phyloP scores from a whole-genome alignment of 2,329 filamentous ascomycete species.

The Cercospora janseana region DNA sequence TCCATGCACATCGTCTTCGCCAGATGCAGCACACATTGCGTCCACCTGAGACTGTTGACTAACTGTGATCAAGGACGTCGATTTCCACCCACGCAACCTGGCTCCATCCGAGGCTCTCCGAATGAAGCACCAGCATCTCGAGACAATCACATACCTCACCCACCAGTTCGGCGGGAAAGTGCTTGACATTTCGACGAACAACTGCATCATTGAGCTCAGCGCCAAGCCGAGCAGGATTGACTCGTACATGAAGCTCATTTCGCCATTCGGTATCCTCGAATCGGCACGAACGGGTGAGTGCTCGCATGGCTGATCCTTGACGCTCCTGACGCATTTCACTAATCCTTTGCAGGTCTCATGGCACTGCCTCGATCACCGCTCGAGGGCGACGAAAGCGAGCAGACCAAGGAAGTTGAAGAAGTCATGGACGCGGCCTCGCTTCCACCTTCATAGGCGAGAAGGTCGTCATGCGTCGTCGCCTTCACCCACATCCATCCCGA shows the following conservation, averaged over 20 bases:
- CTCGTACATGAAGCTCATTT: constrained; percentile 93
- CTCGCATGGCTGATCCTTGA: background rate
- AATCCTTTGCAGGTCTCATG: constrained; percentile 68
- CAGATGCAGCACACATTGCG: background rate
- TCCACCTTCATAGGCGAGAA: constrained; percentile 57
- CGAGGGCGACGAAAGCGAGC: constrained; percentile 67
- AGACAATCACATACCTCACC: constrained; percentile 91
- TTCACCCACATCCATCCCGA: background rate
- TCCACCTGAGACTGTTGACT: background rate
- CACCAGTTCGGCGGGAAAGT: constrained; percentile 99
- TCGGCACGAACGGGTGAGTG: constrained; percentile 76
- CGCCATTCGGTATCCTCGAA: constrained; percentile 93
- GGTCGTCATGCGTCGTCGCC: background rate
- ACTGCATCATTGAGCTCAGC: constrained; percentile 95
- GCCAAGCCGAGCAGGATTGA: constrained; percentile 93
- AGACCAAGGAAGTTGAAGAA: constrained; percentile 86
- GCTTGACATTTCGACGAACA: constrained; percentile 94
- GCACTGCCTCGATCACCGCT: constrained; percentile 91
- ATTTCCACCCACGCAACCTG: constrained; percentile 88
- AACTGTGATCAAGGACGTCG: constrained; percentile 40
- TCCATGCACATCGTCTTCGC: background rate
- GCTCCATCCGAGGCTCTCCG: constrained; percentile 83
- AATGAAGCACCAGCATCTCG: constrained; percentile 96
- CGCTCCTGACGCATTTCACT: constrained; percentile 12
- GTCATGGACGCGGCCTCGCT: constrained; percentile 92